phyloP scores from a whole-genome alignment of 208 protist species.

The Trypanosoma lewisi region DNA sequence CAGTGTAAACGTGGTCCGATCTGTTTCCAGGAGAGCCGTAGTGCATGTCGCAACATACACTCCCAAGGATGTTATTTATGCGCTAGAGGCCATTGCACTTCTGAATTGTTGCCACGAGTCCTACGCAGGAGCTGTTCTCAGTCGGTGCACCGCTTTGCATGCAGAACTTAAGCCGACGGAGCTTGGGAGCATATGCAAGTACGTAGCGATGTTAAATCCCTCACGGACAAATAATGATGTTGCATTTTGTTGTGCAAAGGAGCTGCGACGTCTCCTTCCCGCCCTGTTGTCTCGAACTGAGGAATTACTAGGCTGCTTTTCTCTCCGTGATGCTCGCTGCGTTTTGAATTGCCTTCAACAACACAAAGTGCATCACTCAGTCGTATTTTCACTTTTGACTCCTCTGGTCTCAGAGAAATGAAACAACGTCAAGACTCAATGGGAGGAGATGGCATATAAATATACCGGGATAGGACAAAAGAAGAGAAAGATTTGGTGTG shows the following conservation, averaged over 20 bases:
- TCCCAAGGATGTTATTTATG: conserved; percentile 65
- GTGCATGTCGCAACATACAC: conserved; percentile 49
- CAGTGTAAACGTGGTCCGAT: conserved; percentile 35
- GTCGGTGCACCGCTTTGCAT: conserved; percentile 38
- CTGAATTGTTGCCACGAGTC: conserved; percentile 46
- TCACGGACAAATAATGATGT: conserved; percentile 36
- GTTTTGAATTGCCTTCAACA: conserved; percentile 74
- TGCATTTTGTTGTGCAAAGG: conserved; percentile 40
- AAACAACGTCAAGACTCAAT: too few relatives aligned
- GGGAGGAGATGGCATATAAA: too few relatives aligned
- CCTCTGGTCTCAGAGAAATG: conserved; percentile 35
- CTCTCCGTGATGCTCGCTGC: conserved; percentile 62
- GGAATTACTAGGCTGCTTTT: conserved; percentile 62
- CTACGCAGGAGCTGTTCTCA: conserved; percentile 52
- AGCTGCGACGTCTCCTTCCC: conserved; percentile 63
- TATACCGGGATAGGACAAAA: too few relatives aligned
- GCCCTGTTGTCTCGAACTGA: conserved; percentile 59
- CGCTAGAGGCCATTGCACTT: conserved; percentile 56
- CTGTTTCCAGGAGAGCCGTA: conserved; percentile 49
- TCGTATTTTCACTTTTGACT: conserved; percentile 79
- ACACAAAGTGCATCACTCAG: conserved; percentile 71
- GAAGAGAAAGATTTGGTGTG: neutral
- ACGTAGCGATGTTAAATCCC: conserved; percentile 58
- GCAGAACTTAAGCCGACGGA: conserved; percentile 39
- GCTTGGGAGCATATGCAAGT: conserved; percentile 73